Base-by-base conservation (phyloP, 257 asterid species). In the Paulownia fortunei region DNA sequence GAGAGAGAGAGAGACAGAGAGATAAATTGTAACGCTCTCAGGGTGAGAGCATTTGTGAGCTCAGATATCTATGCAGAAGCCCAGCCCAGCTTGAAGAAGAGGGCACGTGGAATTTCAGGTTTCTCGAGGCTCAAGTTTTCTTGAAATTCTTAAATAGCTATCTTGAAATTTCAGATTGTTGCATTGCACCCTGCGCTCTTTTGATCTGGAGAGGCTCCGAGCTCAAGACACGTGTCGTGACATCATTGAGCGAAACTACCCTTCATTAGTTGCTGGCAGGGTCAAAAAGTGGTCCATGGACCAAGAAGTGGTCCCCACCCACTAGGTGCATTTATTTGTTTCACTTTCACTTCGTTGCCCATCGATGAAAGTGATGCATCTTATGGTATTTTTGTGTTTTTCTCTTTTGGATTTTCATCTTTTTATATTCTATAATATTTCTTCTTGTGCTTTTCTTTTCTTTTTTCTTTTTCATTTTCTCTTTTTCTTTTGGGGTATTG, bases 41-140 rank as follows among this genome's bases (percentile, higher is more conserved):
- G 81, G 32, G 79, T 72, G 47, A 63, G 54, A 49, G 72, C 26
- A 21, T 73, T 71, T 49, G 72, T 21, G 51, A 41, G 87, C 79
- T 72, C 85, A 71, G 80, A 60, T 56, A 75, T 71, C 72, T 54
- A 73, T 68, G 85, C 55, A 68, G 60, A 21, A 64, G 68, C 77
- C 46, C 44, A 42, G 74, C 32, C 16, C 65, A 64, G 74, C 58
- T 9, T 6, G 58, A 47, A 26, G 70, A 72, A 72, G 41, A 55
- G 47, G 60, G 64, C 23, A 81, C 85, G 88, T 84, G 85, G 80
- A 44, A 0, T 63, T 11, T 55, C 78, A 55, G 61, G 23, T 54
- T 69, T 78, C 75, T 54, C 78, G 71, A 68, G 55, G 16, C 66
- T 74, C 59, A 47, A 66, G 42, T 6, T 46, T 52, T 34, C n/a